Evolutionary conservation across 2,329 filamentous ascomycete genomes (phyloP).

Genomic region (Fusarium sp.): DNA sequence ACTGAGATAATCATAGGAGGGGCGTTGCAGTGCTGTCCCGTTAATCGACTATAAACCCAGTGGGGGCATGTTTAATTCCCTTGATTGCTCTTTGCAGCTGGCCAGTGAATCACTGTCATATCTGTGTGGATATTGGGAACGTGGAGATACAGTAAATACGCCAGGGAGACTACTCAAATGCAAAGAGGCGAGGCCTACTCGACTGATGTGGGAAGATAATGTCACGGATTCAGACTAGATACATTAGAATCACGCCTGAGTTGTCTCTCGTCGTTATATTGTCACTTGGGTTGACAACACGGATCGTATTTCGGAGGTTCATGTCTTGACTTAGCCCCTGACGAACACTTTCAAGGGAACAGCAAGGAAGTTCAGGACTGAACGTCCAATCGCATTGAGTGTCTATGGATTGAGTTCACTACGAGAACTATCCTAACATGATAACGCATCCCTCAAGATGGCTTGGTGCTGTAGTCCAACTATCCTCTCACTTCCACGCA

Average conservation of each 20-base stretch:
- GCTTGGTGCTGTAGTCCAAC: neutral
- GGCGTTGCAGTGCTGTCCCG: neutral
- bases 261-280: neutral
- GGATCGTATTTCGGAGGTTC: neutral
- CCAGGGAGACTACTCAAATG: neutral
- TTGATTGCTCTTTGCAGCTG: neutral
- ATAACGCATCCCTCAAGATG: neutral
- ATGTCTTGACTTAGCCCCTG: neutral
- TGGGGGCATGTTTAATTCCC: neutral
- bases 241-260: neutral
- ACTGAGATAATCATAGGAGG: neutral
- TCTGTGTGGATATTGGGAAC: neutral
- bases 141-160: neutral
- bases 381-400: neutral
- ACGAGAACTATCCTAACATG: neutral
- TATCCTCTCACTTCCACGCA: neutral
- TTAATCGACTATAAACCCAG: neutral
- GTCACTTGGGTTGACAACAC: neutral
- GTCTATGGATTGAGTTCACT: neutral
- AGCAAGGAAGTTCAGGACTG: neutral
- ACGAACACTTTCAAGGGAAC: neutral
- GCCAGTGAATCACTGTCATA: neutral
- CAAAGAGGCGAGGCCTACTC: neutral
- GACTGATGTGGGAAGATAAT: neutral
- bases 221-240: neutral